These are phyloP conservation scores for Agaricus bisporus DNA, from an alignment of 768 basidiomycete genomes.

Conservation along the genomic window DNA sequence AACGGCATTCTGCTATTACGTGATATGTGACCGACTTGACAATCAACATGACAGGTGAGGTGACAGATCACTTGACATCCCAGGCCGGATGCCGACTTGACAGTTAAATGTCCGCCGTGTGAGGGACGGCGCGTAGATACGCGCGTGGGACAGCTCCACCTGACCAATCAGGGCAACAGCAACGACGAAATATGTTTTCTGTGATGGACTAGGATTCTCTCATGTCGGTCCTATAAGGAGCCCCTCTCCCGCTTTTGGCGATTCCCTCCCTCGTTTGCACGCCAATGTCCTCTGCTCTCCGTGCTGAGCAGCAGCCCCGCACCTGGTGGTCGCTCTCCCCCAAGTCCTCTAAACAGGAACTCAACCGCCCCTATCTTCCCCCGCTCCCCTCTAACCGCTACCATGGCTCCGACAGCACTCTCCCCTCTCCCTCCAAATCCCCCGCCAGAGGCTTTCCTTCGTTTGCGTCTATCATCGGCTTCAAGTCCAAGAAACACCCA, in stretches of 20 bases:
- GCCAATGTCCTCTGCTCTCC: constrained; percentile 31
- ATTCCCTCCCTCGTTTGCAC: constrained; percentile 12
- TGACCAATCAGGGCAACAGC: background rate
- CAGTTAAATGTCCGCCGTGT: no score
- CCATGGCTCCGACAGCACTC: constrained; percentile 23
- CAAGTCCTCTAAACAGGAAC: constrained; percentile 25
- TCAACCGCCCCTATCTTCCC: constrained; percentile 24
- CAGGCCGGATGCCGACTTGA: no score
- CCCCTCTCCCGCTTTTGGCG: constrained; percentile 14
- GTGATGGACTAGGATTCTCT: constrained; percentile 9
- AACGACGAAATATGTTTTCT: constrained; percentile 1
- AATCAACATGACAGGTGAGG: no score
- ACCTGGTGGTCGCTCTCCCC: constrained; percentile 42
- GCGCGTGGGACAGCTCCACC: constrained; percentile 5
- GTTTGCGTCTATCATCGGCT: constrained; percentile 54
- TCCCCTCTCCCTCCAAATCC: constrained; percentile 15
- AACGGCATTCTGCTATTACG: no score
- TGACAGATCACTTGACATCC: no score
- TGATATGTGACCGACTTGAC: no score
- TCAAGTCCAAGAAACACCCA: constrained; percentile 56
- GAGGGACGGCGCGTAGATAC: no score
- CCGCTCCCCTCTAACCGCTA: constrained; percentile 23
- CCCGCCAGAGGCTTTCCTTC: constrained; percentile 37
- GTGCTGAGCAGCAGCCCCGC: constrained; percentile 27
- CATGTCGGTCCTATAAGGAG: background rate